Conservation (phyloP, 441 rosid species). For the Arabidopsis lyrata region DNA sequence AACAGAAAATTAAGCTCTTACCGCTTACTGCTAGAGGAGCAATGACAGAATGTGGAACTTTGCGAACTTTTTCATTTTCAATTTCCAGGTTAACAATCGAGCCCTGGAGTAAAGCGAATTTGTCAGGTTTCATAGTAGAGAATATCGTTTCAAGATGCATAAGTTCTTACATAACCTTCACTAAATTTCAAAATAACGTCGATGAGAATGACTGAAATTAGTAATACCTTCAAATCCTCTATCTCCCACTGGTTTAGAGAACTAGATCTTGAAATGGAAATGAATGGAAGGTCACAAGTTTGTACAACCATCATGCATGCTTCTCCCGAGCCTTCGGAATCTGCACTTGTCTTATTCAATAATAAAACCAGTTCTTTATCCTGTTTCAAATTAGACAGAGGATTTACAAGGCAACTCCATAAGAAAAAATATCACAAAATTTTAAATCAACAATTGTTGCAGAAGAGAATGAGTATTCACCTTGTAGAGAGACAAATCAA, state of each 20-base stretch:
- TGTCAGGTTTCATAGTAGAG: neutral
- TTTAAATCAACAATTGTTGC: neutral
- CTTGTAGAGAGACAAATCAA: constrained; percentile 88
- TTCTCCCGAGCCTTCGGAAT: constrained; percentile 67
- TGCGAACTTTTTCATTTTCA: constrained; percentile 78
- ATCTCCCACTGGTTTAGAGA: constrained; percentile 57
- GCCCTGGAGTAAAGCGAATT: constrained; percentile 50
- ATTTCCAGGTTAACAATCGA: constrained; percentile 57
- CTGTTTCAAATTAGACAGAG: constrained; percentile 51
- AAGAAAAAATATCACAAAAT: neutral
- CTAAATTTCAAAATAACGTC: neutral
- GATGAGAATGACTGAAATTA: constrained; percentile 17
- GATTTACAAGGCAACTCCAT: constrained; percentile 31
- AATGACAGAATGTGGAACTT: constrained; percentile 63
- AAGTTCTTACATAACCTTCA: constrained; percentile 1
- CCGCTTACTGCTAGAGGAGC: constrained; percentile 92
- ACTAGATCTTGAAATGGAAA: constrained; percentile 57
- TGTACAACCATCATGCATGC: constrained; percentile 79
- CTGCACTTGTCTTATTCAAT: constrained; percentile 55
- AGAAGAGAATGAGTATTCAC: constrained; percentile 49
- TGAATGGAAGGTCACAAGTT: constrained; percentile 74
- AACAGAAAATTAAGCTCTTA: constrained; percentile 25
- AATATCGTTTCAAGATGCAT: neutral
- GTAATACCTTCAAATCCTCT: constrained; percentile 69
- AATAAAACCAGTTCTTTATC: constrained; percentile 74